Base-by-base conservation (phyloP, 2,329 filamentous ascomycete species). In the Pseudogymnoascus verrucosus region DNA sequence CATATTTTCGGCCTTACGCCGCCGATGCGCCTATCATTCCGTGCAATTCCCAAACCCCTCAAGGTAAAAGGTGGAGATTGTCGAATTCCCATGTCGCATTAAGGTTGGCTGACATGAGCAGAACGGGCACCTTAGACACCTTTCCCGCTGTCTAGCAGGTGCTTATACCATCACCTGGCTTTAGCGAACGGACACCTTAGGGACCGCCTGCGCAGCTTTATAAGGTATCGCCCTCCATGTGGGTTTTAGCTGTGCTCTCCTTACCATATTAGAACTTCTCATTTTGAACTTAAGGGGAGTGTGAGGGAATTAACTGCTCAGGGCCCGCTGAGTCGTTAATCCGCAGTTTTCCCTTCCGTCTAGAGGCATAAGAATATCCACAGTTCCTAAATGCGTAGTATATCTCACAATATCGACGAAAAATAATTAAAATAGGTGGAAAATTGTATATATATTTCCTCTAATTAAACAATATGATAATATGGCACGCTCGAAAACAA, bases 71-170 rank as follows among this genome's bases (percentile, higher is more conserved):
- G 44, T 51, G 44, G 44, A 14, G 23, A 28, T 16, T 10, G 7
- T 51, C 6, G 21, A 4, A 51, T 51, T 51, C 44, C 44, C 44
- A 51, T 51, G 44, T 51, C 44, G n/a, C 44, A 5, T 51, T 51
- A 51, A 51, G 44, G 44, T 51, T 51, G 23, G 44, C 44, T 51
- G 44, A 51, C 42, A 28, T 51, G 44, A 51, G 12, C 44, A 51
- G 5, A 51, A 51, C 44, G 44, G 44, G 10, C 44, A 51, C 44
- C 44, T 51, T 51, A 51, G 44, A 51, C 6, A 28, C 44, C 44
- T 14, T 26, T 51, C 14, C 5, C 44, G 44, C 21, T 3, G 39
- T 42, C n/a, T 42, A 19, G 8, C n/a, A 5, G 16, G 1, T 44
- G 44, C 44, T 51, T 51, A 51, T 5, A 10, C 19, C 44, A 51